Base-by-base conservation (phyloP, 352 stramenopile genomes). In the Blastocystis sp. region DNA sequence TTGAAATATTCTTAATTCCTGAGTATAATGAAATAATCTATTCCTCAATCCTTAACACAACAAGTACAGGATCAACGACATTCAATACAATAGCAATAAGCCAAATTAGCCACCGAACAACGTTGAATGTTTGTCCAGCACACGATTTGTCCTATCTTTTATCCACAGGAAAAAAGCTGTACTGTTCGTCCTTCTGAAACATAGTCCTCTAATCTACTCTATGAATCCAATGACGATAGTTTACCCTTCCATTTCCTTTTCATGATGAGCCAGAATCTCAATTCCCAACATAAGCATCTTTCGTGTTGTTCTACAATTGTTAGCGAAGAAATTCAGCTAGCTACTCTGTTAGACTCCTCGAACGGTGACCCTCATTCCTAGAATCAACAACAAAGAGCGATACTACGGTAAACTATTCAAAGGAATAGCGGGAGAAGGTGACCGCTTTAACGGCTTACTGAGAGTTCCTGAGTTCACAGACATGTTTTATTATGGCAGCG, bases 261-360 rank as follows among this genome's bases (percentile, higher is more conserved):
- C 73, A 17, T 60, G 73, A 42, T 84, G 73, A 30, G 73, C 73
- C 17, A 84, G 53, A 24, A 84, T 44, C 37, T 84, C 73, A 17
- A 84, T 84, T 56, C 73, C 73, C 73, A 84, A 40, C 51, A 84
- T 64, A 11, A 84, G 22, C 15, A 84, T 30, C 27, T 60, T 30
- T 22, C 56, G 51, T 7, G 73, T 84, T 37, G 42, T 56, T 48
- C 73, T 84, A 84, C 17, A 53, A 11, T 9, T 0, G 5, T 48
- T 3, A 48, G n/a, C 42, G 37, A 19, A 13, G 22, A 15, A 4
- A 11, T 19, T 51, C 15, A 19, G 30, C 11, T 0, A 1, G 9
- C 11, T 84, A 84, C 73, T 30, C 73, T 37, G 73, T 68, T 6
- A 84, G 51, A 68, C 48, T 68, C 17, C 51, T 44, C 2, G 4